Base-by-base conservation (phyloP, 306 rosid genomes). In the Cercis canadensis region DNA sequence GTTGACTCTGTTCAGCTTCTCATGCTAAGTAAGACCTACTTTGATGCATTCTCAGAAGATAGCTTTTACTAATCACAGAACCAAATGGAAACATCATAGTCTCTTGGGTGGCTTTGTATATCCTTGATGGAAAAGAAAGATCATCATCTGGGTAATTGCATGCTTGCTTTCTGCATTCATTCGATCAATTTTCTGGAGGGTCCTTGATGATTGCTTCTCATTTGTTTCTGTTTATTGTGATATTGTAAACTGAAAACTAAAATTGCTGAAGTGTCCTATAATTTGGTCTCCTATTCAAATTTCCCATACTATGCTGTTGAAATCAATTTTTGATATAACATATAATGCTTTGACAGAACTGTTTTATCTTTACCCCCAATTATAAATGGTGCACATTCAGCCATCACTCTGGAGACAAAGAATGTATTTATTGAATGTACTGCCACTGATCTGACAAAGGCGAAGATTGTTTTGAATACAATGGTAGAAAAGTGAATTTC, bases 361-460 rank as follows among this genome's bases (percentile, higher is more conserved):
- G 92, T 94, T 64, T 74, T 94, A 82, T 94, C 98, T 32, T 71
- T 94, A 44, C 98, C 98, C 11, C 98, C 98, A 44, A 90, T 94
- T 61, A 94, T 94, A 37, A 94, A 94, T 78, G 88, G 97, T 67
- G 96, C 97, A 13, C 96, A 87, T 74, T 90, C 98, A 12, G 98
- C 98, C 64, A 90, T 94, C 76, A 86, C 89, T 62, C 70, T 90
- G 70, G 89, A 89, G 86, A 94, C 97, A 3, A 90, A 84, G 88
- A 90, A 86, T 37, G 88, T 94, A 19, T 86, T 90, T 43, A 83
- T 94, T 74, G 98, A 94, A 86, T 94, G 98, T 74, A 94, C 98
- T 14, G 98, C 98, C 11, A 90, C 98, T 69, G 98, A 94, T 81
- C 82, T 89, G 74, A 94, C 97, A 34, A 94, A 94, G 83, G 98